Percentiles rank a stretch among this genome's conserved stretches.
These are phyloP conservation scores for Hypoxylon fragiforme DNA, from an alignment of 495 filamentous ascomycete species.

Conservation along the genomic window DNA sequence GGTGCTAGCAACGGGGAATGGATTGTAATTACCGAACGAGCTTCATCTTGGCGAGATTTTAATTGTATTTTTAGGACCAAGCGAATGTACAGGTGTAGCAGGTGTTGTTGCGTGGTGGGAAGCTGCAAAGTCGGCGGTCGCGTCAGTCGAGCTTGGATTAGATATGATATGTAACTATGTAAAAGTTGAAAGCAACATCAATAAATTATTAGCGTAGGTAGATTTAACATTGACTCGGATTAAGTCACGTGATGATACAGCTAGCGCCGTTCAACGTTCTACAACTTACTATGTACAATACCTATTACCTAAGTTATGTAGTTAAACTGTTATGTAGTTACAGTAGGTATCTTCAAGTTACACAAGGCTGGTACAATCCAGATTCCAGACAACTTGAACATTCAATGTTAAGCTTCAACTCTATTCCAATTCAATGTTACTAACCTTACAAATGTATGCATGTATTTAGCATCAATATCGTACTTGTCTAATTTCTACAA, in stretches of 20 bases:
- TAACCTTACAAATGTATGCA: no score
- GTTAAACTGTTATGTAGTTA: no score
- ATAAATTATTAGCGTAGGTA: background rate
- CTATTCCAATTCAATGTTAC: no score
- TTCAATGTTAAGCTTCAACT: no score
- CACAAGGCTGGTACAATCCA: no score
- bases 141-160: conserved; percentile 22
- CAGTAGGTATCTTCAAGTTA: conserved; percentile 1
- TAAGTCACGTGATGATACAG: background rate
- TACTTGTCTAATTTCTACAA: no score
- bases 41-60: conserved; percentile 89
- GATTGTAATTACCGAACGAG: conserved; percentile 81
- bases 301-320: no score
- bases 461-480: no score
- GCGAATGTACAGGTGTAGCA: background rate
- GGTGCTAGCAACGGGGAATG: conserved; percentile 21
- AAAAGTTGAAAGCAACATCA: conserved; percentile 19
- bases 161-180: background rate
- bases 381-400: background rate
- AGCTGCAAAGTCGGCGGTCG: conserved; percentile 15
- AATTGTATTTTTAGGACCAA: conserved; percentile 7
- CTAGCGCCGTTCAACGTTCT: no score
- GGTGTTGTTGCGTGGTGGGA: background rate
- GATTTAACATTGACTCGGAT: no score
- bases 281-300: no score